Evolutionary conservation across 768 basidiomycete species (phyloP), one percentile per base, ranked within the genome.

Genomic region (Termitomyces sp.): DNA sequence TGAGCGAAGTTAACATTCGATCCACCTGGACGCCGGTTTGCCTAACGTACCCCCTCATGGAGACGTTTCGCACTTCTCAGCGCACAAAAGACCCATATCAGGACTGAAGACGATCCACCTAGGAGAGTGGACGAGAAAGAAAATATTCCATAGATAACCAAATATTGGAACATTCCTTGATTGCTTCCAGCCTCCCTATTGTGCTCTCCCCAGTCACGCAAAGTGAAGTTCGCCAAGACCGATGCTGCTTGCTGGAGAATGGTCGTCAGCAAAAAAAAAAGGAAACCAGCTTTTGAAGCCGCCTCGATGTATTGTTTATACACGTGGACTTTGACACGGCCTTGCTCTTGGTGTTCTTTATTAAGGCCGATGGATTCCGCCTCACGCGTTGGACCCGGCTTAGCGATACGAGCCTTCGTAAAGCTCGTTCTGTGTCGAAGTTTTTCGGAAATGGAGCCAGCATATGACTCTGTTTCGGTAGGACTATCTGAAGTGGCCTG

Each of bases 161-260:
- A 67, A 64, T 84, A 88, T 58, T 78, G 73, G 38, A 70, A 63
- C 71, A 89, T 79, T 47, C 84, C 82, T 1, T 72, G 67, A 53
- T 87, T 90, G 45, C 68, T 69, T 10, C 86, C 87, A 1, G 67
- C 70, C 62, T 77, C 73, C 4, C 78, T 76, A 60, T 95, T 95
- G 58, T 85, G 81, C 66, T 93, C 88, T 8, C 88, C 86, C 93
- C 91, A 96, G 49, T 78, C 74, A 40, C 90, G 81, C n/a, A 96
- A 73, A 45, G 87, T 82, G 33, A 85, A 70, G 28, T 83, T 89
- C 0, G 81, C 80, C 10, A 78, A 54, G 31, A 94, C 82, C 0
- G 80, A 78, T 9, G 79, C 66, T 5, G 74, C 78, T 67, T 95
- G 93, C 54, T 83, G 77, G 14, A 70, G 57, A 44, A 83, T 50